These are phyloP conservation scores for Rhizopogon sp. DNA, from an alignment of 768 basidiomycete species.

Conservation along the genomic window DNA sequence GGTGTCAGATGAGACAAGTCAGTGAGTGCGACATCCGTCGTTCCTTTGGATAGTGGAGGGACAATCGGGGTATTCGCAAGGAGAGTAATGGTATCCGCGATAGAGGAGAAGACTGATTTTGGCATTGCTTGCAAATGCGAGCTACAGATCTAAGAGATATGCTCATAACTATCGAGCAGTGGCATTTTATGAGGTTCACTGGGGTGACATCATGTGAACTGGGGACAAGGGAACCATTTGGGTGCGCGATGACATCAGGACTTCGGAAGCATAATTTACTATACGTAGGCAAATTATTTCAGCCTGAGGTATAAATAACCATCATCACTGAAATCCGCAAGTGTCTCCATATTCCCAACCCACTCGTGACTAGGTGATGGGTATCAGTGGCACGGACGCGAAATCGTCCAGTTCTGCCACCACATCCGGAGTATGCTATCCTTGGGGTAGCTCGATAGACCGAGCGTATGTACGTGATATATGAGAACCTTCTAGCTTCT, in stretches of 20 bases:
- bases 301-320: no score
- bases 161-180: background rate
- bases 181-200: background rate
- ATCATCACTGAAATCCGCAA: no score
- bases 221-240: no score
- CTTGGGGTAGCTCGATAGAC: background rate
- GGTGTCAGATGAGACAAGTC: conserved; percentile 9
- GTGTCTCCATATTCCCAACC: no score
- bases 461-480: background rate
- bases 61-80: conserved; percentile 21
- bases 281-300: no score
- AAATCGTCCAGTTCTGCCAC: background rate
- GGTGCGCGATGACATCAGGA: no score
- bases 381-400: background rate
- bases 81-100: conserved; percentile 10
- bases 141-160: background rate
- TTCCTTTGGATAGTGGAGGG: background rate
- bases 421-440: background rate
- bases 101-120: conserved; percentile 9
- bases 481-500: background rate
- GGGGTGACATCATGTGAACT: background rate
- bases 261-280: no score
- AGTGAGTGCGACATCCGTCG: conserved; percentile 12
- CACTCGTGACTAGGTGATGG: background rate
- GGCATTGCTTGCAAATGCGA: background rate